Conservation (phyloP, 441 rosid genomes). For the Erodium trifolium region DNA sequence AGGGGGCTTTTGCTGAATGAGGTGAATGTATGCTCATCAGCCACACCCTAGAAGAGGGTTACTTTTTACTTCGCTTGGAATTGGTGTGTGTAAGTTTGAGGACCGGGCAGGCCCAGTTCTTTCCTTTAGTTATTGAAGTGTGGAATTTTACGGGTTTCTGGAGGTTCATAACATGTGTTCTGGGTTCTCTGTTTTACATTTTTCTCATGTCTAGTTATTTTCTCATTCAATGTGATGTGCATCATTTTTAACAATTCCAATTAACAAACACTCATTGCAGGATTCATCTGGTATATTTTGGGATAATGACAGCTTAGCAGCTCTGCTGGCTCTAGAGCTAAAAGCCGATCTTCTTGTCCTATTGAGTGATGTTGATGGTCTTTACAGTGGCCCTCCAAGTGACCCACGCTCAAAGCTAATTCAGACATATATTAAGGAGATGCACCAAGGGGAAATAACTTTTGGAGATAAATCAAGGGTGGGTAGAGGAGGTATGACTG, state of each 20-base stretch:
- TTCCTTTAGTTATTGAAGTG: not conserved
- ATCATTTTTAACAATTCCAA: slow-evolving; percentile 15
- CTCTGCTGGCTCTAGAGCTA: slow-evolving; percentile 78
- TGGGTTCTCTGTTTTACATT: not conserved
- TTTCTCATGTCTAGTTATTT: slow-evolving; percentile 6
- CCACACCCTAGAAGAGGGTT: slow-evolving; percentile 1
- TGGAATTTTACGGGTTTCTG: not conserved
- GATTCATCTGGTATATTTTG: slow-evolving; percentile 98
- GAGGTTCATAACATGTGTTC: not conserved
- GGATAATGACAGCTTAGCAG: slow-evolving; percentile 99
- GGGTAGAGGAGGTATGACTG: slow-evolving; percentile 99
- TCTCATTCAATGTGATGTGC: not conserved
- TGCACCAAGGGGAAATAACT: slow-evolving; percentile 74
- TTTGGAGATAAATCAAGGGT: slow-evolving; percentile 96
- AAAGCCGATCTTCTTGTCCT: slow-evolving; percentile 89
- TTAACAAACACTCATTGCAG: slow-evolving; percentile 36
- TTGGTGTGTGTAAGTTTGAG: not conserved
- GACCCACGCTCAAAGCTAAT: slow-evolving; percentile 88
- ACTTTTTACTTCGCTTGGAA: not conserved
- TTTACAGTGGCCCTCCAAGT: slow-evolving; percentile 93
- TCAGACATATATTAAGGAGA: slow-evolving; percentile 70
- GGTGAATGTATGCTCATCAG: not conserved
- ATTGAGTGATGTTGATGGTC: slow-evolving; percentile 97
- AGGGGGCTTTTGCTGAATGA: slow-evolving; percentile 8
- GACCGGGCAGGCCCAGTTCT: not conserved